A percentile compares a stretch with the other conserved stretches of the same genome.
Conservation (phyloP, 2,329 filamentous ascomycete species). For the Fusarium pseudocircinatum region DNA sequence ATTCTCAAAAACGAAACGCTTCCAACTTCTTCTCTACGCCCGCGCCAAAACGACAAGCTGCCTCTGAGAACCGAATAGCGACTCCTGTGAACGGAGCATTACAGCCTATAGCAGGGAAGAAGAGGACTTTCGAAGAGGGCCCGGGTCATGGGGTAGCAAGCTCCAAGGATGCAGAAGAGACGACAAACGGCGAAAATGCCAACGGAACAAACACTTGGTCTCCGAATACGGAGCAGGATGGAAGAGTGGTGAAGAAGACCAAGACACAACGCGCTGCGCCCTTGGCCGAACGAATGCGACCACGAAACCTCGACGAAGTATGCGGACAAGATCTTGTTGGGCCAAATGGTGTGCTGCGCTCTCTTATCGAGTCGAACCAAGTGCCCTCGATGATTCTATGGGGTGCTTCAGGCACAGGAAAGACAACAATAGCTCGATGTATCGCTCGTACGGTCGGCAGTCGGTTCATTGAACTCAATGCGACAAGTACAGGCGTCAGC, state of each 20-base stretch:
- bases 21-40: conserved; percentile 71
- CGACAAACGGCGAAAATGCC: conserved; percentile 13
- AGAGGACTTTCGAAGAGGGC: conserved; percentile 65
- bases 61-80: conserved; percentile 44
- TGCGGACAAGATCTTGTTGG: conserved; percentile 93
- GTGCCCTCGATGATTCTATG: conserved; percentile 97
- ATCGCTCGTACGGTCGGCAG: conserved; percentile 84
- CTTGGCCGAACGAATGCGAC: conserved; percentile 93
- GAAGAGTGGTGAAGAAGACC: conserved; percentile 67
- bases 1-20: conserved; percentile 63
- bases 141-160: conserved; percentile 50
- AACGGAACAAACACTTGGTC: conserved; percentile 5
- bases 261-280: conserved; percentile 80
- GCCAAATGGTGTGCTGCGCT: conserved; percentile 81
- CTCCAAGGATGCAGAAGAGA: conserved; percentile 1
- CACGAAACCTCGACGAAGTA: conserved; percentile 83
- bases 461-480: conserved; percentile 95
- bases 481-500: conserved; percentile 84
- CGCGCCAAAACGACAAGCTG: conserved; percentile 63
- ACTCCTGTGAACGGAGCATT: conserved; percentile 48
- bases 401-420: conserved; percentile 83
- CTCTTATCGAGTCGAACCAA: conserved; percentile 84
- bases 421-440: conserved; percentile 91
- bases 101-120: conserved; percentile 52
- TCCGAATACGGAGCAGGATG: conserved; percentile 42